phyloP scores from a whole-genome alignment of 345 rosid species.

The Hirschfeldia incana region DNA sequence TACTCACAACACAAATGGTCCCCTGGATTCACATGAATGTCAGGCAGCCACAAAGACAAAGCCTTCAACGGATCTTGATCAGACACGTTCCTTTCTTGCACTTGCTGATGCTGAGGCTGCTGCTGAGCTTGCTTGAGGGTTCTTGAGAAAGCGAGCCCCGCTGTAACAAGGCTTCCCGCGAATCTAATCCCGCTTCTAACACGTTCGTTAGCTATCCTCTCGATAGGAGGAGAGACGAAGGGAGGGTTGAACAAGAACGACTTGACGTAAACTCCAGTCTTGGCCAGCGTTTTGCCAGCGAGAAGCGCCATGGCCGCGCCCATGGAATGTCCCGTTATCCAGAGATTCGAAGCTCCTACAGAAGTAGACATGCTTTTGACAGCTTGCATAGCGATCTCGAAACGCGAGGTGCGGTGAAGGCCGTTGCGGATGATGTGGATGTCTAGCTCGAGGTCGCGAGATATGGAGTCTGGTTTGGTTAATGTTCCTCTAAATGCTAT shows the following conservation, averaged over 20 bases:
- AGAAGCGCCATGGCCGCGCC: slow-evolving; percentile 84
- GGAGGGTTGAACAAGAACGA: slow-evolving; percentile 84
- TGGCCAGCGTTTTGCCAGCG: slow-evolving; percentile 78
- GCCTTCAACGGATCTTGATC: slow-evolving; percentile 47
- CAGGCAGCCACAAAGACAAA: slow-evolving; percentile 66
- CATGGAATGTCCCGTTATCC: slow-evolving; percentile 88
- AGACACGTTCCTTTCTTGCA: slow-evolving; percentile 32
- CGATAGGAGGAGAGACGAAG: slow-evolving; percentile 71
- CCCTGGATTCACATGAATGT: slow-evolving; percentile 58
- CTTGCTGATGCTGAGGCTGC: slow-evolving; percentile 30
- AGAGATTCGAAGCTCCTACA: slow-evolving; percentile 59
- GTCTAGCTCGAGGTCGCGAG: slow-evolving; percentile 64
- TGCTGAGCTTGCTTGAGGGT: slow-evolving; percentile 33
- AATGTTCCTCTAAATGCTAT: slow-evolving; percentile 86
- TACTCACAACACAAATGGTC: slow-evolving; percentile 83
- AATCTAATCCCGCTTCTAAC: slow-evolving; percentile 65
- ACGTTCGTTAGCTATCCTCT: slow-evolving; percentile 59
- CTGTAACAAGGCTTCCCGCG: slow-evolving; percentile 67
- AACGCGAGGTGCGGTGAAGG: slow-evolving; percentile 65
- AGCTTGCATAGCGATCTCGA: slow-evolving; percentile 70
- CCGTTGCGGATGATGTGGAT: slow-evolving; percentile 58
- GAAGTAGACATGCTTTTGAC: slow-evolving; percentile 57
- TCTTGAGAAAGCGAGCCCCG: slow-evolving; percentile 66
- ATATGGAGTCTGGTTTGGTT: slow-evolving; percentile 60
- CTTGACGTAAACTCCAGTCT: slow-evolving; percentile 50